These are phyloP conservation scores for Heterobasidion parviporum DNA, from an alignment of 1,284 basidiomycete species.

Conservation along the genomic window DNA sequence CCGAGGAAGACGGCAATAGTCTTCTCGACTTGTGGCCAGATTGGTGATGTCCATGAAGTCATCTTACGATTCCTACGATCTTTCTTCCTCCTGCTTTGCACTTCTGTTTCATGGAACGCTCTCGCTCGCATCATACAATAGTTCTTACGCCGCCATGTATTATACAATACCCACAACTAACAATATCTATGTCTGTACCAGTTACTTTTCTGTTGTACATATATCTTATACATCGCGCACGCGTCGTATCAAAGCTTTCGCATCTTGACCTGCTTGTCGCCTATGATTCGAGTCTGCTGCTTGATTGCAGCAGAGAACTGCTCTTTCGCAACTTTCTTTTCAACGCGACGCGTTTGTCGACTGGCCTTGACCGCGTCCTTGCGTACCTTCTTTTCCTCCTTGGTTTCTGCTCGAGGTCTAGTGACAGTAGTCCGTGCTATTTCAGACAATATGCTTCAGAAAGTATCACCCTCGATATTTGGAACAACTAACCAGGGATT, in stretches of 20 bases:
- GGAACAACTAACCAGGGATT: neutral
- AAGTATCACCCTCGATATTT: neutral
- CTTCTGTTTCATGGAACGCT: neutral
- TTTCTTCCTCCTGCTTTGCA: neutral
- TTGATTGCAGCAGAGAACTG: conserved; percentile 71
- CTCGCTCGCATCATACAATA: neutral
- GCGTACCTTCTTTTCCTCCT: conserved; percentile 81
- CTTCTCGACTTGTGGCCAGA: conserved; percentile 44
- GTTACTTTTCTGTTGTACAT: neutral
- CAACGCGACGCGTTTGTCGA: conserved; percentile 62
- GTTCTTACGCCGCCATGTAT: conserved; percentile 2
- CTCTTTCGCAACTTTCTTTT: conserved; percentile 79
- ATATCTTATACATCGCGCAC: neutral
- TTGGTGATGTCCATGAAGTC: conserved; percentile 26
- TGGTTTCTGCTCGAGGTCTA: conserved; percentile 74
- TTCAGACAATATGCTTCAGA: conserved; percentile 2
- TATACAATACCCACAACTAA: conserved; percentile 9
- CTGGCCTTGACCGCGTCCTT: conserved; percentile 86
- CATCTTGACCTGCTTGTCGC: conserved; percentile 32
- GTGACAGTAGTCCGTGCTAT: conserved; percentile 39
- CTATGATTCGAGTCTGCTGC: conserved; percentile 53
- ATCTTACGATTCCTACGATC: conserved; percentile 1
- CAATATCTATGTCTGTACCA: conserved; percentile 4
- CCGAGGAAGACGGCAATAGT: conserved; percentile 63
- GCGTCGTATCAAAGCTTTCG: conserved; percentile 19